A percentile compares a stretch with the other conserved stretches of the same genome.
phyloP scores from a whole-genome alignment of 352 stramenopile species.

The Phytophthora citrophthora region DNA sequence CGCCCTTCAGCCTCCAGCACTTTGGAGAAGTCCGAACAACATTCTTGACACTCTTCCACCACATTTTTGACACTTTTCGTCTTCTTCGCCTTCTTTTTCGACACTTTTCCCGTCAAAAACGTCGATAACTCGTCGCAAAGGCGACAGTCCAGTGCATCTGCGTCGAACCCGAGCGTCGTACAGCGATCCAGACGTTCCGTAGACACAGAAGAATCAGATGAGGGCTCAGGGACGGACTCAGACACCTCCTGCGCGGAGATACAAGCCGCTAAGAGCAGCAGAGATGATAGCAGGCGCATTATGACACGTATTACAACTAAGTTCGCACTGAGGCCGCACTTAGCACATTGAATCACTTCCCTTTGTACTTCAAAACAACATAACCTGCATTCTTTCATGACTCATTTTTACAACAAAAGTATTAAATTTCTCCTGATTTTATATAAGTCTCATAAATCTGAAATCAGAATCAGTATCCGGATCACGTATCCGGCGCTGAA shows the following conservation, averaged over 20 bases:
- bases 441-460: no score
- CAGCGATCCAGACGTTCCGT: slow-evolving; percentile 32
- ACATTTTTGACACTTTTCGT: slow-evolving; percentile 12
- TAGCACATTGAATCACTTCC: no score
- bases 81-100: slow-evolving; percentile 5
- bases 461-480: background rate
- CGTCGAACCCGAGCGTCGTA: slow-evolving; percentile 56
- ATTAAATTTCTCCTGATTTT: no score
- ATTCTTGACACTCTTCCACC: slow-evolving; percentile 47
- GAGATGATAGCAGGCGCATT: slow-evolving; percentile 10
- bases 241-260: slow-evolving; percentile 10
- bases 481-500: slow-evolving; percentile 7
- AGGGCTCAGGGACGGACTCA: background rate
- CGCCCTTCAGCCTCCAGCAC: slow-evolving; percentile 36
- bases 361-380: no score
- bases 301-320: no score
- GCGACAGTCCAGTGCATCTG: slow-evolving; percentile 62
- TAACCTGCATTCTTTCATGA: background rate
- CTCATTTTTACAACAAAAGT: background rate
- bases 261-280: slow-evolving; percentile 10
- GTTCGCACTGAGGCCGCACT: no score
- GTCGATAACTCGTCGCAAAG: slow-evolving; percentile 56
- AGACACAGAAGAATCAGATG: background rate
- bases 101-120: slow-evolving; percentile 29
- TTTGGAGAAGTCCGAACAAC: slow-evolving; percentile 57